A percentile compares a stretch with the other conserved stretches of the same genome.
These are phyloP conservation scores for Hypoxylon sp. DNA, from an alignment of 2,329 filamentous ascomycete genomes.

Conservation along the genomic window DNA sequence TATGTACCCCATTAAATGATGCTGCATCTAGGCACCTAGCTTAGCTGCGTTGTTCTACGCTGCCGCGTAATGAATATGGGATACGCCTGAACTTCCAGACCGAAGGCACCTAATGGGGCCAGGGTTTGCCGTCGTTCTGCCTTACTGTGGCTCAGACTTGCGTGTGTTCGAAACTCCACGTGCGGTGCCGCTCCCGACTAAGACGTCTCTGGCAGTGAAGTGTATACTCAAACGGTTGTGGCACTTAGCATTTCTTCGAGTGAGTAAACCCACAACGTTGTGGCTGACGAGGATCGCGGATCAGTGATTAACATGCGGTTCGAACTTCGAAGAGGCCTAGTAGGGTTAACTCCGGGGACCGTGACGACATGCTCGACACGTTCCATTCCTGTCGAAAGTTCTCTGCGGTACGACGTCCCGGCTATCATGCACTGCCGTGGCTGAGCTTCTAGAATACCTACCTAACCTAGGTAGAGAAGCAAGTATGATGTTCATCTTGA, in stretches of 20 bases:
- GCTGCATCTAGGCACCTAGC: background rate
- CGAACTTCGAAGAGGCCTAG: background rate
- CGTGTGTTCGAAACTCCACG: constrained; percentile 9
- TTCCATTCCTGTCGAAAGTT: constrained; percentile 34
- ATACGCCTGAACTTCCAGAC: constrained; percentile 12
- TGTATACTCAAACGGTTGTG: constrained; percentile 3
- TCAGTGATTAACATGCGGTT: constrained; percentile 12
- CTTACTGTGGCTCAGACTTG: constrained; percentile 31
- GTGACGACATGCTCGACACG: constrained; percentile 25
- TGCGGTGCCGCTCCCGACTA: constrained; percentile 7
- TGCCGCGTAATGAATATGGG: constrained; percentile 17
- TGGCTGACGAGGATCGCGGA: constrained; percentile 13
- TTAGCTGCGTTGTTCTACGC: background rate
- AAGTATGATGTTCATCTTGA: too few species aligned
- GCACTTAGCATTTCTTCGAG: constrained; percentile 16
- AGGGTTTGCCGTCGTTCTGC: constrained; percentile 13
- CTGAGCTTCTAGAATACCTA: constrained; percentile 18
- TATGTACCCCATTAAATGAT: background rate
- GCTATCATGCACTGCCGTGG: constrained; percentile 30
- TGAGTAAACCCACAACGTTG: constrained; percentile 15
- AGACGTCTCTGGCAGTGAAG: background rate
- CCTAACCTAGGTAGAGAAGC: too few species aligned
- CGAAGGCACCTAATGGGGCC: background rate
- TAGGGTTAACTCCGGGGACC: constrained; percentile 7
- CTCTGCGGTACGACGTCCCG: constrained; percentile 32